Evolutionary conservation across 768 basidiomycete genomes (phyloP), one percentile per base, ranked within the genome.

Genomic region (Collybia nuda): DNA sequence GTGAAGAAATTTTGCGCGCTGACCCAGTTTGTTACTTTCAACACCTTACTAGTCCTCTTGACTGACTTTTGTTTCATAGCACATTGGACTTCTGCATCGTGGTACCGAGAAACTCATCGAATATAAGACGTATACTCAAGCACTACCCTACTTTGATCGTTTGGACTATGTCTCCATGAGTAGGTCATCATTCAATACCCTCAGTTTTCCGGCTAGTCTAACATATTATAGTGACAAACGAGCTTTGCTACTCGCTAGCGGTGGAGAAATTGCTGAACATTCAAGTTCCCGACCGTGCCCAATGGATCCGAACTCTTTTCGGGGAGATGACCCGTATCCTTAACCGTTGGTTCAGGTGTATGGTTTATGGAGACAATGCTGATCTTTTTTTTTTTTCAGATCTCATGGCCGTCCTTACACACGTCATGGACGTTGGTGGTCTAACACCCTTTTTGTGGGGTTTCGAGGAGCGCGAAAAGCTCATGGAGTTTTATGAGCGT

Each of bases 401-500:
- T 65, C 75, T 98, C 52, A 99, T 99, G 96, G 96, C 96, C 53
- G 80, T 98, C 53, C 81, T 99, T 37, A 91, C 95, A 1, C 93
- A 95, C 69, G 87, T 90, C 46, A 94, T 93, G 90, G 93, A 99
- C 63, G 96, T 99, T 55, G 96, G 96, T 66, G 96, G 93, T 51
- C 82, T 99, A 8, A 99, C 96, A 2, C 96, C 96, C 32, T 99
- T 98, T 86, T 77, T 99, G 24, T 99, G 96, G 94, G 96, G 96
- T 60, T 98, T 98, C 78, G 96, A 98, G 71, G 96, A 99, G 70
- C 93, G 96, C 49, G 96, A 98, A 75, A 99, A 99, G 77, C 84
- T 98, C 56, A 98, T 98, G 96, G 96, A 99, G 66, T 99, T 98
- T 73, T 99, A 99, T 68, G 96, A 99, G 72, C 93, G 96, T 50